Percentiles rank a stretch among this genome's conserved stretches.
Conservation (phyloP, 2,329 filamentous ascomycete species). For the Hymenoscyphus infarciens region DNA sequence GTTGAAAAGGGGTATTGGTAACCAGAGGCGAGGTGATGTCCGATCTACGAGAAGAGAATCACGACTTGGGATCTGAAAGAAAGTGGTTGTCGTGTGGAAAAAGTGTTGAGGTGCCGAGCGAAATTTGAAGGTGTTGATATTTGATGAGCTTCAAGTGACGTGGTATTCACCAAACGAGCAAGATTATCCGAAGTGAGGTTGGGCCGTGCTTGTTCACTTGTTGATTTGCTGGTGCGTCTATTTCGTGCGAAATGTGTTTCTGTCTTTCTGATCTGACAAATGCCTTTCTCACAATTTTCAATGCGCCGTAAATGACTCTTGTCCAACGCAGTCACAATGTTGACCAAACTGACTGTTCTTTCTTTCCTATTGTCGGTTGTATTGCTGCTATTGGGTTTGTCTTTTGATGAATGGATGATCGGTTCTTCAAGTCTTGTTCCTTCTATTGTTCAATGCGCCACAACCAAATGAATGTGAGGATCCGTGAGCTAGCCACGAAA, state of each 20-base stretch:
- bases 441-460: constrained; percentile 8
- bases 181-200: background rate
- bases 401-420: background rate
- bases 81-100: constrained; percentile 10
- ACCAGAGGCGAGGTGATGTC: background rate
- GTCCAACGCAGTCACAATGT: background rate
- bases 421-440: background rate
- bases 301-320: background rate
- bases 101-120: background rate
- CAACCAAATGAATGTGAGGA: constrained; percentile 19
- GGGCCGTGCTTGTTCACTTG: background rate
- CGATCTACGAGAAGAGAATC: constrained; percentile 4
- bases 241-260: background rate
- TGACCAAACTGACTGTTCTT: background rate
- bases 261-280: background rate
- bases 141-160: background rate
- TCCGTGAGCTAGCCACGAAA: constrained; percentile 23
- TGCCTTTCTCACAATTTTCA: background rate
- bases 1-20: background rate
- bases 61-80: constrained; percentile 6
- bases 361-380: background rate
- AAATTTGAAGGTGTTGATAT: background rate
- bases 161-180: background rate
- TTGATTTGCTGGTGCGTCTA: background rate
- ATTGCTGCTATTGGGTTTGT: background rate